A percentile compares a stretch with the other conserved stretches of the same genome.
These are phyloP conservation scores for Mycena leptocephala DNA, from an alignment of 768 basidiomycete species.

Conservation along the genomic window DNA sequence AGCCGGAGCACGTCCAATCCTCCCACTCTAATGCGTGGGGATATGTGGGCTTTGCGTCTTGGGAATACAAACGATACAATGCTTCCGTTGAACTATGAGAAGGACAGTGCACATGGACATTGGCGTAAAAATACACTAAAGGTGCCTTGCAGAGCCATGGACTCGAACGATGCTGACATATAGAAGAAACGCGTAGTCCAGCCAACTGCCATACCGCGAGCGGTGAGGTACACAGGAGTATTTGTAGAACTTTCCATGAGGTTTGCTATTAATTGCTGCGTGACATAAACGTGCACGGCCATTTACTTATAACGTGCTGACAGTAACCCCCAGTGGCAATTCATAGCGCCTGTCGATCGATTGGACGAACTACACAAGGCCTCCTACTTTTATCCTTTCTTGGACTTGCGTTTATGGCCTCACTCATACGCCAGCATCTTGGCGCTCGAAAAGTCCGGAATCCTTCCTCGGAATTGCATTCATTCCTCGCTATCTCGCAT, in stretches of 20 bases:
- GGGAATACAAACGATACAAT: no score
- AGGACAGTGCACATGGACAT: no score
- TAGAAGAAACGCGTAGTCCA: conserved; percentile 3
- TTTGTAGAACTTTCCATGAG: background rate
- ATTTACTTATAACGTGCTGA: background rate
- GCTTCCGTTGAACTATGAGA: no score
- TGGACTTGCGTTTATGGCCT: no score
- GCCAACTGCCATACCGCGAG: conserved; percentile 1
- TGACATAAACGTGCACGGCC: background rate
- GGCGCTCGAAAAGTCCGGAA: conserved; percentile 1
- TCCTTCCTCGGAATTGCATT: background rate
- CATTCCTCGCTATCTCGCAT: background rate
- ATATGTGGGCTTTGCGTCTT: no score
- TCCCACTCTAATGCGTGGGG: no score
- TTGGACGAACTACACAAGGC: background rate
- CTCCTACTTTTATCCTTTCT: background rate
- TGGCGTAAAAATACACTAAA: no score
- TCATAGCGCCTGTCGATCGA: no score
- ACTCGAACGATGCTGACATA: conserved; percentile 6
- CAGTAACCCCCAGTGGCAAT: no score
- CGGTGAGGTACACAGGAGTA: background rate
- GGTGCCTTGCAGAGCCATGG: no score
- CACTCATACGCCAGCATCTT: conserved; percentile 5
- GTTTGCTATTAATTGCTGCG: background rate
- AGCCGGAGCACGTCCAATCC: no score